Percentiles rank a stretch among this genome's conserved stretches.
These are phyloP conservation scores for Nemania abortiva DNA, from an alignment of 2,329 filamentous ascomycete genomes.

Conservation along the genomic window DNA sequence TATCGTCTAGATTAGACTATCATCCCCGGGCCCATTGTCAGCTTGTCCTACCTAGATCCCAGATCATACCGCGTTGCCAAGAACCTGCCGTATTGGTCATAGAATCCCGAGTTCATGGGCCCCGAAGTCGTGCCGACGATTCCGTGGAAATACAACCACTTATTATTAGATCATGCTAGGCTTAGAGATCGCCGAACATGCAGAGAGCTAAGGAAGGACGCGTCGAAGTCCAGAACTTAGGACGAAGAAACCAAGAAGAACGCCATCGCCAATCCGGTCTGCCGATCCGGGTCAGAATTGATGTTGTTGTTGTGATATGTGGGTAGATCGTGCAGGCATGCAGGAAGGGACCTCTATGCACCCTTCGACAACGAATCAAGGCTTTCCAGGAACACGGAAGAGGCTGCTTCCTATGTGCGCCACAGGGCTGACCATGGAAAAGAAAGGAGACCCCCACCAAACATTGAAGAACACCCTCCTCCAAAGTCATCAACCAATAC, in stretches of 20 bases:
- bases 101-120: conserved; percentile 3
- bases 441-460: conserved; percentile 16
- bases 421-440: conserved; percentile 37
- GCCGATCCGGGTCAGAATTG: conserved; percentile 17
- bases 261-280: neutral
- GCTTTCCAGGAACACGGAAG: conserved; percentile 3
- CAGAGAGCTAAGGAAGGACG: conserved; percentile 10
- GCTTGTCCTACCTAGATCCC: neutral
- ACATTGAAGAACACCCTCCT: neutral
- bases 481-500: conserved; percentile 4
- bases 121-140: conserved; percentile 2
- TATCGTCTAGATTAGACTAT: conserved; percentile 22
- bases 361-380: conserved; percentile 22
- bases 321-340: conserved; percentile 29
- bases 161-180: conserved; percentile 33
- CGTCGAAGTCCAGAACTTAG: neutral
- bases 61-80: conserved; percentile 8
- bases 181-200: conserved; percentile 14
- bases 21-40: neutral
- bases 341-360: conserved; percentile 7
- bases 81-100: conserved; percentile 4
- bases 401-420: conserved; percentile 16
- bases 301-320: conserved; percentile 9
- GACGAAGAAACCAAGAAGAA: neutral
- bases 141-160: neutral